Evolutionary conservation across 148 eudicot genomes (phyloP).

Genomic region (Spergularia bocconei): DNA sequence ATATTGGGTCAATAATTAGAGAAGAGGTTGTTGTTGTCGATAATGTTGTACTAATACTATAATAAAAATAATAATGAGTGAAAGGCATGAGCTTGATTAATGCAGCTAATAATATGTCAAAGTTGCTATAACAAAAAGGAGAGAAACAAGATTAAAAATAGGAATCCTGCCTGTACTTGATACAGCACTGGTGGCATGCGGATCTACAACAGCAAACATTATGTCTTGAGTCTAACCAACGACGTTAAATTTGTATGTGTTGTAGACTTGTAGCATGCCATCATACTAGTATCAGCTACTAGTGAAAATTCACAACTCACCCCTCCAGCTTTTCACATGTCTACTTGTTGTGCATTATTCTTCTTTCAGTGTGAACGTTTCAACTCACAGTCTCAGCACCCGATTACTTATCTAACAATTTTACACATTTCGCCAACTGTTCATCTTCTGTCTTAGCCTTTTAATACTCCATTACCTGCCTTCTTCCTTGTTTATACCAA

Average conservation of each 20-base stretch:
- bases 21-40: not conserved
- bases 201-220: slow-evolving; percentile 13
- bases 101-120: too few relatives aligned
- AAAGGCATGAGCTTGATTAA: too few relatives aligned
- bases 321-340: slow-evolving; percentile 11
- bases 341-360: slow-evolving; percentile 2
- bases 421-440: too few relatives aligned
- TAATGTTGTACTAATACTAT: not conserved
- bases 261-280: too few relatives aligned
- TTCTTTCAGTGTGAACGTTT: slow-evolving; percentile 11
- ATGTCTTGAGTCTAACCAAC: not conserved
- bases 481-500: not conserved
- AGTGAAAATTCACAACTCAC: slow-evolving; percentile 2
- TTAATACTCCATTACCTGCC: not conserved
- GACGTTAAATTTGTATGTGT: too few relatives aligned
- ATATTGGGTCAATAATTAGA: too few relatives aligned
- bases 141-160: too few relatives aligned
- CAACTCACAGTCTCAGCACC: not conserved
- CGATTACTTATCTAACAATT: not conserved
- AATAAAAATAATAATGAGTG: not conserved
- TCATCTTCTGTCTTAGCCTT: too few relatives aligned
- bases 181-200: not conserved
- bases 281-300: too few relatives aligned
- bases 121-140: too few relatives aligned
- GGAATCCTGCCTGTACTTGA: slow-evolving; percentile 13